Base-by-base conservation (phyloP, 805 yeast genomes). In the Monosporozyma aquatica region DNA sequence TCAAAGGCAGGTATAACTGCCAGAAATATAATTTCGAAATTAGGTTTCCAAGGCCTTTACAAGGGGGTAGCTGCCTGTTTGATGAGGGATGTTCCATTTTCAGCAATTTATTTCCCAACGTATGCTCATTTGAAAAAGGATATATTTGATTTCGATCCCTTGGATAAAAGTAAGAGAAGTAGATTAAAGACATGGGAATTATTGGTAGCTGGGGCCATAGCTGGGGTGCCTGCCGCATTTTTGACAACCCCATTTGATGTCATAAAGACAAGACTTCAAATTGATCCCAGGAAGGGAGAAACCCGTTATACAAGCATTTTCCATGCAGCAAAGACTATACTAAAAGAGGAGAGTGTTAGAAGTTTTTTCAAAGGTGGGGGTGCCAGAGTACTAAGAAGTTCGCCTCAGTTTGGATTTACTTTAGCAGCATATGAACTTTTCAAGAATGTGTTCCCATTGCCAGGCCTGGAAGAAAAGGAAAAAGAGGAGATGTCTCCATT, bases 201-300 rank as follows among this genome's bases (percentile, higher is more conserved):
- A 50, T 74, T 90, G 46, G 61, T 76, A 4, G 76, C 94, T 47
- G 98, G 98, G 64, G 97, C 95, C 9, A 61, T 89, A 49, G 97
- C 98, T 11, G 98, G 97, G 59, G 87, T 94, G 70, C 98, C 98
- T 8, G 94, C 97, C 24, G 97, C 97, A 9, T 90, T 83, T 62
- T 69, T 89, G 51, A 90, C 98, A 2, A 90, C 98, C 0, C 98
- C 98, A 2, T 87, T 87, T 56, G 98, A 90, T 70, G 97, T 90
- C 38, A 84, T 92, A 55, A 90, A 90, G 68, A 90, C 98, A 3
- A 80, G 97, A 64, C 69, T 90, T 49, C 98, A 90, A 67, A 80
- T 87, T 46, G 94, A 80, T 60, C 72, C 86, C 5, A 78, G 82
- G 48, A 66, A 72, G 43, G 90, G 89, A 42, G 95, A 86, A 56